Evolutionary conservation across 108 stramenopile genomes (phyloP), one percentile per base, ranked within the genome.

Genomic region (Conticribra guillardii): DNA sequence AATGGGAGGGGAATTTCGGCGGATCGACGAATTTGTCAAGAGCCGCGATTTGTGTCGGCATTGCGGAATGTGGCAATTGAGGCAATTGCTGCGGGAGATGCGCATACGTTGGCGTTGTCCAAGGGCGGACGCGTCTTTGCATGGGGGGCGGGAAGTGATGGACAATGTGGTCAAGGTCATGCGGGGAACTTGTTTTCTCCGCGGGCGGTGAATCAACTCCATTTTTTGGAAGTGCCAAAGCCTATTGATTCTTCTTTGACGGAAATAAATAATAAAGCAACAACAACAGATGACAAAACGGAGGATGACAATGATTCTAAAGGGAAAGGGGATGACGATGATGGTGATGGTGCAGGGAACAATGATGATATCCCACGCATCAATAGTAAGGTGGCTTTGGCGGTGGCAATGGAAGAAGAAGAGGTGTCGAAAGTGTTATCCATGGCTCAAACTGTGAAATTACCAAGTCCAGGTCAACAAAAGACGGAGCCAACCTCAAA

Each of bases 141-240:
- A 1, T 99, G 96, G 83, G 98, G 98, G 24, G 79, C 87, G 19
- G 94, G 94, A 24, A 83, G 76, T 58, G 96, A 97, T 70, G 98
- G 98, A 5, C 98, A 99, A 70, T 86, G 98, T 50, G 98, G 97
- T 19, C 82, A 95, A 19, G 96, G 96, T n/a, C 70, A 71, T 33
- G 62, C 82, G 57, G 76, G 76, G 18, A 77, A 77, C 56, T 57
- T 82, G 21, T 78, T 73, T 27, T 68, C 76, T 52, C 81, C 81
- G 23, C 64, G 71, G 37, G 60, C 44, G 22, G 57, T 80, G 15
- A 41, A 45, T 28, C 71, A 69, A 52, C 65, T 82, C 50, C 58
- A 85, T 26, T 81, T 91, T 8, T 41, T 41, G 37, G 73, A 54
- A 4, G 86, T 84, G 60, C 34, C 86, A 18, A 85, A 86, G 47